These are phyloP conservation scores for Trichoderma cornu-damae DNA, from an alignment of 2,329 filamentous ascomycete species.

Conservation along the genomic window DNA sequence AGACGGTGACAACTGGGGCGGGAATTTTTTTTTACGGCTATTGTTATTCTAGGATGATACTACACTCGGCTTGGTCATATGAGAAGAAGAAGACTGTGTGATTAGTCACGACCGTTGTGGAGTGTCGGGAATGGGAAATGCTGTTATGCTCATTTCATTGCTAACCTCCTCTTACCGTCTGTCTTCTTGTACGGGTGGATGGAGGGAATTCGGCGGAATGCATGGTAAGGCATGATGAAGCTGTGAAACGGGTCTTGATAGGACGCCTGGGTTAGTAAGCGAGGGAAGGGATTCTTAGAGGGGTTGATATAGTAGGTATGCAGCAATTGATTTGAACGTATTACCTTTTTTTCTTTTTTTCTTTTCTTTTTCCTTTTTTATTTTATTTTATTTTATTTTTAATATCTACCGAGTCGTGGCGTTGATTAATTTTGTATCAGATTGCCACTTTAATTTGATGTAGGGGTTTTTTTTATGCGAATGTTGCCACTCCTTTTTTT, in stretches of 20 bases:
- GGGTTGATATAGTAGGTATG: background rate
- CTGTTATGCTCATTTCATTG: background rate
- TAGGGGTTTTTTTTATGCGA: no score
- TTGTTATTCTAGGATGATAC: background rate
- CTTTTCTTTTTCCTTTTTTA: no score
- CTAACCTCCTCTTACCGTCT: background rate
- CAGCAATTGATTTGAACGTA: background rate
- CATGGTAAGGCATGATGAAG: background rate
- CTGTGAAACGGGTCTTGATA: slow-evolving; percentile 4
- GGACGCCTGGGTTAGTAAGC: background rate
- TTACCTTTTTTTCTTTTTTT: no score
- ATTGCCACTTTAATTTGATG: no score
- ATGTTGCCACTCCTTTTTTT: no score
- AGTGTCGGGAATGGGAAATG: slow-evolving; percentile 3
- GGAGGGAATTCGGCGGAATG: background rate
- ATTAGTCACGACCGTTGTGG: background rate
- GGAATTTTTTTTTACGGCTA: background rate
- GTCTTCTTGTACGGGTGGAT: background rate
- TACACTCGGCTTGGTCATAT: background rate
- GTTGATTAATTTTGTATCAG: no score
- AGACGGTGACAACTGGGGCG: background rate
- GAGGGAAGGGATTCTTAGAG: slow-evolving; percentile 7
- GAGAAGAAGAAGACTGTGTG: background rate
- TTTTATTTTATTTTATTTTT: no score
- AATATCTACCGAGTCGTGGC: no score